Base-by-base conservation (phyloP, 2,329 filamentous ascomycete genomes). In the Hymenoscyphus repandus region DNA sequence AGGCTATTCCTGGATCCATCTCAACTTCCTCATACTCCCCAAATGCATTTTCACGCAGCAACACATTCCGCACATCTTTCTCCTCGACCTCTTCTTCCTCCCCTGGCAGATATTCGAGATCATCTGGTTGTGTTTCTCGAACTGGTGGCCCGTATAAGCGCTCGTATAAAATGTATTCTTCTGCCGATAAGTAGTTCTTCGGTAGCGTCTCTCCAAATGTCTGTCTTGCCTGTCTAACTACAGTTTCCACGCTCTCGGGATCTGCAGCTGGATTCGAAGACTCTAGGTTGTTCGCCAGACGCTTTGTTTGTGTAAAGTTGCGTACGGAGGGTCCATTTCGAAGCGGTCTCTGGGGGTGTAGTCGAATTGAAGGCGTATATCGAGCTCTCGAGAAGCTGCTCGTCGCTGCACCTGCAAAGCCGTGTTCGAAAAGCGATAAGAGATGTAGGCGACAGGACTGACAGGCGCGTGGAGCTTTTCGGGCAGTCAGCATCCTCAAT, bases 131-230 rank as follows among this genome's bases (percentile, higher is more conserved):
- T 1, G 80, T 85, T 47, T 79, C 75, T 38, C 83, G 76, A 54
- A 88, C 66, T 1, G 90, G 89, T 32, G 83, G 75, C 1, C 91
- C 92, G 66, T 93, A 96, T 13, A 95, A 71, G 56, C 90, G 77
- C 64, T 86, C 82, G 68, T 95, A 96, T 1, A 95, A 71, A 43
- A 72, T 73, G 62, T 86, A 83, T 66, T 96, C 90, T 47, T 86
- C 79, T 1, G 77, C 74, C 32, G 75, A 82, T 46, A 96, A 68
- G 60, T 88, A 81, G 32, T 78, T 83, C 31, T 82, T 79, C 0
- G 91, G 91, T 20, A 96, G 69, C 0, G 78, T 83, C 62, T 93
- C 84, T 54, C 90, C 85, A 66, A 90, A 95, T 7, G 80, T 76
- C 56, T 88, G 84, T 61, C 86, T 82, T 33, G 88, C 85, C 58